Evolutionary conservation across 192 early-diverging fungal species (phyloP).

Genomic region (Diversispora epigaea): DNA sequence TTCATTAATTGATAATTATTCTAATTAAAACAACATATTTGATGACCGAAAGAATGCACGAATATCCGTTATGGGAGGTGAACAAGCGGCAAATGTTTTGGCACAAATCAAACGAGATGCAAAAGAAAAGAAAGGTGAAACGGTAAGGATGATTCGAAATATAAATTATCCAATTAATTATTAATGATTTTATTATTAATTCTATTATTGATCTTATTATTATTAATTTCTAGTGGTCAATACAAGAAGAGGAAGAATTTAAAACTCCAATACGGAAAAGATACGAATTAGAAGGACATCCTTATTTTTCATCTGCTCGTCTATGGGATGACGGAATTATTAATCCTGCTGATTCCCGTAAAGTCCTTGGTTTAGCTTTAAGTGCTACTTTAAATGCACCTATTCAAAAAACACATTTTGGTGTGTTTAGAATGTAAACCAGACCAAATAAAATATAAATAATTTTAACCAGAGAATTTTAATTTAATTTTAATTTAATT

Average conservation of each 20-base stretch:
- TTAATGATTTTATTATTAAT: background rate
- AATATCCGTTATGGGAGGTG: slow-evolving; percentile 97
- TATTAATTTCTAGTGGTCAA: slow-evolving; percentile 56
- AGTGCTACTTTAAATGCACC: slow-evolving; percentile 76
- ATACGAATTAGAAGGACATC: slow-evolving; percentile 94
- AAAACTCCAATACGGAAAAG: slow-evolving; percentile 77
- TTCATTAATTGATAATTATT: background rate
- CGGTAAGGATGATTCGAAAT: slow-evolving; percentile 15
- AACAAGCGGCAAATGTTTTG: slow-evolving; percentile 91
- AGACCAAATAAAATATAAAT: background rate
- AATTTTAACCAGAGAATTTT: no score
- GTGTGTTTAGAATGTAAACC: slow-evolving; percentile 94
- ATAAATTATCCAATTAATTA: slow-evolving; percentile 7
- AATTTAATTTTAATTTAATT: background rate
- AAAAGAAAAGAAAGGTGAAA: slow-evolving; percentile 72
- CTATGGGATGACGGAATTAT: slow-evolving; percentile 97
- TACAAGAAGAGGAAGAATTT: slow-evolving; percentile 76
- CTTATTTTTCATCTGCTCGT: slow-evolving; percentile 86
- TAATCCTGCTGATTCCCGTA: slow-evolving; percentile 82
- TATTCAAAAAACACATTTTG: slow-evolving; percentile 75
- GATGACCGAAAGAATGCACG: slow-evolving; percentile 57
- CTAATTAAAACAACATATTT: no score
- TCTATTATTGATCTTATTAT: no score
- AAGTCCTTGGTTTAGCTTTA: slow-evolving; percentile 81
- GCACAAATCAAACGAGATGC: slow-evolving; percentile 83